Evolutionary conservation across 495 filamentous ascomycete genomes (phyloP), one percentile per base, ranked within the genome.

Genomic region (Terfezia boudieri): DNA sequence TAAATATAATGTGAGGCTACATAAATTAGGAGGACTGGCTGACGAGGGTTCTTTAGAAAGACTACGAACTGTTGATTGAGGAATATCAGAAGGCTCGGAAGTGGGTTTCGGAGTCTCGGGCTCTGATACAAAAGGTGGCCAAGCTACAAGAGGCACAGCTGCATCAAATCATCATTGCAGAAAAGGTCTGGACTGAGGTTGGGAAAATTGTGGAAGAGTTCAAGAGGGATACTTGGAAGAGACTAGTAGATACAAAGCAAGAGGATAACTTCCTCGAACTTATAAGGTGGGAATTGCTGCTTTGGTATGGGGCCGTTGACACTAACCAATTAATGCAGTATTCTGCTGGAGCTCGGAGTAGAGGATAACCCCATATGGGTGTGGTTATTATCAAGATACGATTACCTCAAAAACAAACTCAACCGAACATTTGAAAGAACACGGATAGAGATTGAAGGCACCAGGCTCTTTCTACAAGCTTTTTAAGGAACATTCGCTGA

Each of bases 281-380:
- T 41, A 65, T 63, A 48, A 56, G 49, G 49, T 51, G 26, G n/a
- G 49, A 2, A 51, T 67, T 23, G 67, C 61, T 53, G 68, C 67
- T 32, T 64, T 64, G 9, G 67, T 69, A 41, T 20, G 48, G 48
- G 11, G 59, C 4, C 6, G 26, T 51, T 51, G 22, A 20, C 22
- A 23, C 49, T 51, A 10, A 51, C 49, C n/a, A 1, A 3, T 20
- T 6, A 0, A 22, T 26, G 14, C 20, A 51, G 82, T 12, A 75
- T 94, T 14, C 72, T 98, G 35, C 67, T 98, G 32, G 88, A 96
- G 67, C 67, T 98, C 16, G 90, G 90, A 22, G 88, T 94, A 10
- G 82, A 90, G 20, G 86, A 96, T 51, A 96, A 94, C 64, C 90
- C 90, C 9, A 89, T 96, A 52, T 93, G 83, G 83, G 75, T 86